phyloP scores from a whole-genome alignment of 257 asterid genomes.

The Linaria vulgaris region DNA sequence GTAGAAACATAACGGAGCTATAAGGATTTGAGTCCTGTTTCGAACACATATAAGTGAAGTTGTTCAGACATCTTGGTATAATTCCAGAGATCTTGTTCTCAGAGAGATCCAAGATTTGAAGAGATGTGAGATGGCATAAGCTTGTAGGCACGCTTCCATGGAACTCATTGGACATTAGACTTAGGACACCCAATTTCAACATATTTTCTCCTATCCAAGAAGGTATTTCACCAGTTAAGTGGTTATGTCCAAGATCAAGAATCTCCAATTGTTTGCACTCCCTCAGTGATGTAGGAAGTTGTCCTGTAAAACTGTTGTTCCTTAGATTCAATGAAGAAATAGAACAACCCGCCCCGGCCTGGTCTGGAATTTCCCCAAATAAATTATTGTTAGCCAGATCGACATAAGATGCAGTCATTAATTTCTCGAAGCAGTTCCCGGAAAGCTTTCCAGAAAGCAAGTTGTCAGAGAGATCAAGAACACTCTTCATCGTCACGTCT shows the following conservation, averaged over 20 bases:
- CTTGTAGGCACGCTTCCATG: constrained; percentile 23
- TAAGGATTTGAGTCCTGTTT: neutral
- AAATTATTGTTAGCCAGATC: constrained; percentile 30
- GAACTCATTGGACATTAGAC: constrained; percentile 20
- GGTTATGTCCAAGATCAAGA: constrained; percentile 29
- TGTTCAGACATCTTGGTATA: constrained; percentile 27
- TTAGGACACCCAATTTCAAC: constrained; percentile 10
- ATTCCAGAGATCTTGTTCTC: constrained; percentile 22
- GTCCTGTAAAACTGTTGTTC: constrained; percentile 29
- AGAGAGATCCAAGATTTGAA: constrained; percentile 30
- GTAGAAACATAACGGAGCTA: neutral
- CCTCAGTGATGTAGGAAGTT: constrained; percentile 18
- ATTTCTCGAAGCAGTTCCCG: constrained; percentile 9
- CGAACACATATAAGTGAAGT: constrained; percentile 5
- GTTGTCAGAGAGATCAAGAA: constrained; percentile 33
- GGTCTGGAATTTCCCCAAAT: constrained; percentile 21
- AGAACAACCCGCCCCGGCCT: neutral
- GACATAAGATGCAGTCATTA: neutral
- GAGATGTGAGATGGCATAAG: constrained; percentile 18
- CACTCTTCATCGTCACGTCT: too few relatives aligned
- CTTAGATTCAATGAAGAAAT: constrained; percentile 17
- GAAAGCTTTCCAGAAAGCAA: constrained; percentile 28
- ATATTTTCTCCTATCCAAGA: constrained; percentile 24
- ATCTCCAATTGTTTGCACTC: neutral
- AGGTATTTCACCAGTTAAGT: constrained; percentile 25